Base-by-base conservation (phyloP, 1,139 yeast species). In the Pichia sp. region DNA sequence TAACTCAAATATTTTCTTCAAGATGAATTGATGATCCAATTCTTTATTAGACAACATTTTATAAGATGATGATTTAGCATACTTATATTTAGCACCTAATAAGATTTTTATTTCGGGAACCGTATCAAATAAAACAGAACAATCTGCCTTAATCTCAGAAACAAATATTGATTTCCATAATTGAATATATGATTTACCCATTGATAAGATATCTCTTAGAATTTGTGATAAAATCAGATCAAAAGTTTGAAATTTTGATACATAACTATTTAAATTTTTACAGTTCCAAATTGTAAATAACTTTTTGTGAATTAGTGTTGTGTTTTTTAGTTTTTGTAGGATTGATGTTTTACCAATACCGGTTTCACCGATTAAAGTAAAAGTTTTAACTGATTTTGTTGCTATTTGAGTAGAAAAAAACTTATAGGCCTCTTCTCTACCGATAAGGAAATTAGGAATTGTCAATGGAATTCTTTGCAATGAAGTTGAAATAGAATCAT, bases 291-390 rank as follows among this genome's bases (percentile, higher is more conserved):
- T 64, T 32, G 73, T 69, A 54, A 68, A 72, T 54, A 71, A 71
- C 25, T 67, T 67, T 48, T 67, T 68, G 37, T 67, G 63, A 2
- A 71, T 63, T 18, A 70, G 58, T 2, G 76, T 68, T 3, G 63
- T 59, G 6, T 70, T 63, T 47, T 68, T 70, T 40, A 76, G 56
- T 42, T 73, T 77, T 29, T 66, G 64, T n/a, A 77, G 59, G 7
- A 77, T 54, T 4, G 74, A 61, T 0, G 79, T 66, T 58, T 76
- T 76, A 4, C 82, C 82, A 4, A 68, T 59, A 0, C 82, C 82
- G 0, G 72, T 57, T n/a, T 65, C 68, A 7, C 82, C 82, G 1
- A 65, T 56, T 11, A 77, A 59, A 15, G 75, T 56, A 1, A 73
- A 54, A 16, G 70, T 52, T 50, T 68, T 67, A 15, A 66, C 53